These are phyloP conservation scores for Colletotrichum salicis DNA, from an alignment of 2,329 filamentous ascomycete genomes.

Conservation along the genomic window DNA sequence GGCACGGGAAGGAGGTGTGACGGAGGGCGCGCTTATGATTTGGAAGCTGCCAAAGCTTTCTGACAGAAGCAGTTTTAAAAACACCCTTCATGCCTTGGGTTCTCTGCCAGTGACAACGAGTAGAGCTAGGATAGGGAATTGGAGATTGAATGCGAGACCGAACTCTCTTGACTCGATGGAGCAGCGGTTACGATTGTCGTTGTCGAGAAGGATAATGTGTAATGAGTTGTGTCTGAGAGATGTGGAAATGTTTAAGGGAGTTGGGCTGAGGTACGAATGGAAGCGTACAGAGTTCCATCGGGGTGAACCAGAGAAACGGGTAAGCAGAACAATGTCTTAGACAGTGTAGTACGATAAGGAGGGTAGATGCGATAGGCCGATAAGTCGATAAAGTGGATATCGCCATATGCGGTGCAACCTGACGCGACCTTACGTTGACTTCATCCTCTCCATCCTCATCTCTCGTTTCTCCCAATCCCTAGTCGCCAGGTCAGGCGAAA, in stretches of 20 bases:
- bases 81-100: slow-evolving; percentile 5
- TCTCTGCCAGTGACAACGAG: background rate
- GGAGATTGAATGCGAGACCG: slow-evolving; percentile 4
- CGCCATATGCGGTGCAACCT: background rate
- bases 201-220: background rate
- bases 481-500: background rate
- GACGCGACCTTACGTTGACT: background rate
- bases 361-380: background rate
- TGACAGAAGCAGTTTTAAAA: slow-evolving; percentile 36
- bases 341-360: background rate
- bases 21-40: slow-evolving; percentile 27
- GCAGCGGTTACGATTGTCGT: background rate
- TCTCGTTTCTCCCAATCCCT: background rate
- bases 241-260: background rate
- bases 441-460: background rate
- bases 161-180: slow-evolving; percentile 9
- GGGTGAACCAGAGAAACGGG: background rate
- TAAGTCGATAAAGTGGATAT: background rate
- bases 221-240: background rate
- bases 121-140: slow-evolving; percentile 1
- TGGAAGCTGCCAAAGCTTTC: slow-evolving; percentile 36
- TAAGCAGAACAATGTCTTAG: background rate
- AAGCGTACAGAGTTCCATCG: background rate
- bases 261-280: background rate
- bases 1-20: slow-evolving; percentile 19